Percentiles rank a stretch among this genome's conserved stretches.
Conservation (phyloP, 371 early-diverging fungal genomes). For the Circinella minor region DNA sequence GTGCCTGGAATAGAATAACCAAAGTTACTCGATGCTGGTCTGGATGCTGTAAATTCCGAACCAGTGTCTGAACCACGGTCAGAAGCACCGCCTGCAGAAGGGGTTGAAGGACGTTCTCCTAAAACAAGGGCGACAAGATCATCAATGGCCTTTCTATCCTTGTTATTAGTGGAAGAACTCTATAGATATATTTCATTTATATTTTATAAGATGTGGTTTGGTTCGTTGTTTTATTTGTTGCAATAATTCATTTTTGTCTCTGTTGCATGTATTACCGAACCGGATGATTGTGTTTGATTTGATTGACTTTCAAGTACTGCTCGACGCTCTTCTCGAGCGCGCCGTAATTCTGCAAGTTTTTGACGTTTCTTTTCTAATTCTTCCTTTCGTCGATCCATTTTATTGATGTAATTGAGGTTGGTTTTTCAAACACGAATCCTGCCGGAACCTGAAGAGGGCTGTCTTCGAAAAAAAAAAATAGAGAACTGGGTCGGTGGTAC, state of each 20-base stretch:
- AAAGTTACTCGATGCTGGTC: slow-evolving; percentile 47
- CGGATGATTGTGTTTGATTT: slow-evolving; percentile 38
- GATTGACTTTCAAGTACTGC: slow-evolving; percentile 60
- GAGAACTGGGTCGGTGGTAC: neutral
- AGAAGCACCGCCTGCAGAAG: slow-evolving; percentile 45
- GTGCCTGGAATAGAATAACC: slow-evolving; percentile 51
- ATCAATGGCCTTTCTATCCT: slow-evolving; percentile 71
- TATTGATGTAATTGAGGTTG: neutral
- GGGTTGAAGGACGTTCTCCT: slow-evolving; percentile 73
- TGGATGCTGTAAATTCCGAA: slow-evolving; percentile 52
- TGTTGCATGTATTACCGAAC: slow-evolving; percentile 36
- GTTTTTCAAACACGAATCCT: slow-evolving; percentile 2
- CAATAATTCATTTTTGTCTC: neutral
- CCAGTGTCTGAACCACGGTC: slow-evolving; percentile 60
- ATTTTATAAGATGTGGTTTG: neutral
- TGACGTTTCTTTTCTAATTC: slow-evolving; percentile 91
- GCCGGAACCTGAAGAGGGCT: neutral
- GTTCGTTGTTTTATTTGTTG: neutral
- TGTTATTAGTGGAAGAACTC: neutral
- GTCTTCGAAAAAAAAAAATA: neutral
- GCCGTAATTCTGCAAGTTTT: slow-evolving; percentile 88
- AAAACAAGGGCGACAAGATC: slow-evolving; percentile 83
- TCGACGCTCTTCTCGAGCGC: slow-evolving; percentile 82
- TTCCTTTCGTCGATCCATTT: slow-evolving; percentile 73
- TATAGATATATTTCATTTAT: slow-evolving; percentile 17